Evolutionary conservation across 345 rosid species (phyloP).

Genomic region (rapeseed (Brassica napus)): Da-Ae NC_063436.1:14789501-14790000

Average conservation of each 20-base stretch:
- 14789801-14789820: not conserved
- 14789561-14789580: slow-evolving; percentile 3
- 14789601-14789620: not conserved
- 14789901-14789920: too few species aligned
- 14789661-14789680: slow-evolving; percentile 39
- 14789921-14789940: too few species aligned
- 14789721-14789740: slow-evolving; percentile 19
- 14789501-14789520: slow-evolving; percentile 34
- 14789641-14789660: slow-evolving; percentile 29
- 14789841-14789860: not conserved
- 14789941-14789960: too few species aligned
- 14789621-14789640: slow-evolving; percentile 35
- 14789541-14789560: slow-evolving; percentile 25
- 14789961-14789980: too few species aligned
- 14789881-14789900: too few species aligned
- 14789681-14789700: slow-evolving; percentile 39
- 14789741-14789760: slow-evolving; percentile 21
- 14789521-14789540: slow-evolving; percentile 35
- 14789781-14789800: slow-evolving; percentile 17
- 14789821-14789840: not conserved
- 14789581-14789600: slow-evolving; percentile 30
- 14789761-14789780: slow-evolving; percentile 40
- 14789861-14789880: not conserved
- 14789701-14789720: slow-evolving; percentile 9
- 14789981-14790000: too few species aligned